Evolutionary conservation across 1,284 basidiomycete species (phyloP), one percentile per base, ranked within the genome.

Genomic region (Agroathelia rolfsii): DNA sequence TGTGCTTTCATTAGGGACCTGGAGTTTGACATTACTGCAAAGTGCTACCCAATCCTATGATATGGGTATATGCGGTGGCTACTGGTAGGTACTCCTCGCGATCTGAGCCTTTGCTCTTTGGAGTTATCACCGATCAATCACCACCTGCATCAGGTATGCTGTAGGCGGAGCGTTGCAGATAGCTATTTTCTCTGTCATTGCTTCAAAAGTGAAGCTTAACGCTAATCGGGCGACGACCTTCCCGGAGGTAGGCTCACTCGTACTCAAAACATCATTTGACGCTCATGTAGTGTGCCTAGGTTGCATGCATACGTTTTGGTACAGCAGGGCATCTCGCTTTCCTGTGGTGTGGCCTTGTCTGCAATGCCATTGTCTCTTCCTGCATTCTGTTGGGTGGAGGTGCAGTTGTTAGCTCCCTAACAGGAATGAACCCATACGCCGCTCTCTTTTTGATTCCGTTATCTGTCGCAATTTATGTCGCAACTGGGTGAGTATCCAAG

Each of bases 331-430:
- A 72, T 41, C 29, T 62, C 20, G 45, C 57, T 4, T 69, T 69
- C 47, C 49, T 66, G 10, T 63, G 57, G 56, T 72, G 69, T 42
- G 65, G 59, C 11, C 40, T 73, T 1, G 55, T 59, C 3, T 68
- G 67, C 38, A 70, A 70, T 47, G 44, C 63, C 28, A 59, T 67
- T 36, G 63, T 66, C 9, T 56, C 54, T 10, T 13, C 43, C 46
- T 55, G 39, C 56, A 51, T 56, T 20, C 58, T 53, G 40, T 53
- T 54, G 41, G 66, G 64, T 12, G 63, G 62, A 0, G 46, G 47
- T 2, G 59, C 62, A 0, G 62, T 63, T 3, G 62, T 68, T 15
- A 48, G 50, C 17, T 52, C 55, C 14, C 47, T 74, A n/a, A 72
- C 69, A 0, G 61, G 62, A 1, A 62, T 65, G 55, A 52, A 51